A percentile compares a stretch with the other conserved stretches of the same genome.
Conservation (phyloP, 441 rosid genomes). For the Geranium incanum region DNA sequence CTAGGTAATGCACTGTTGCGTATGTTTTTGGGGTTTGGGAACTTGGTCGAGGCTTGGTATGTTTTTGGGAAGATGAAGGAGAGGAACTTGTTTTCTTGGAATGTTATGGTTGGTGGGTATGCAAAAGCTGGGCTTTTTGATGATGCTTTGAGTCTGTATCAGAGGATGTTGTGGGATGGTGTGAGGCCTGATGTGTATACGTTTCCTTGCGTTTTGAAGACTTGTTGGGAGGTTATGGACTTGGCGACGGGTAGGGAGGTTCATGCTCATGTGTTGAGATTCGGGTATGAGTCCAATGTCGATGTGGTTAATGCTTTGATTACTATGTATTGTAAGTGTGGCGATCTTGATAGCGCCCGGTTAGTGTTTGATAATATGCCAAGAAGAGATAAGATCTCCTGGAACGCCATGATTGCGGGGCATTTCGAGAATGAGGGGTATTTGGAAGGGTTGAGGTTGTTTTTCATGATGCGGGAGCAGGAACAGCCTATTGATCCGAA, state of each 20-base stretch:
- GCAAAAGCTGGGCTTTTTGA: slow-evolving; percentile 75
- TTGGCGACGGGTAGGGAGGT: slow-evolving; percentile 62
- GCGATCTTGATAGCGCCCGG: slow-evolving; percentile 41
- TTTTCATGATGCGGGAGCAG: slow-evolving; percentile 51
- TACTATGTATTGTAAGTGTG: slow-evolving; percentile 75
- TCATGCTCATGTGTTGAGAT: slow-evolving; percentile 70
- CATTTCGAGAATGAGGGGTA: slow-evolving; percentile 59
- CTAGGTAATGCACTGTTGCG: slow-evolving; percentile 70
- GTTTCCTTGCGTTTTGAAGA: slow-evolving; percentile 79
- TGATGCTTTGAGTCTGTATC: slow-evolving; percentile 79
- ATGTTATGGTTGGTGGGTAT: slow-evolving; percentile 75
- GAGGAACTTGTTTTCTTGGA: slow-evolving; percentile 85
- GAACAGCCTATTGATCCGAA: slow-evolving; percentile 53
- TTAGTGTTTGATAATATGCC: slow-evolving; percentile 56
- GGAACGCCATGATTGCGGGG: slow-evolving; percentile 76
- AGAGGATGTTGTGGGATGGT: slow-evolving; percentile 79
- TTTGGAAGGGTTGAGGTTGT: slow-evolving; percentile 53
- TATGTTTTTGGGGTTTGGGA: slow-evolving; percentile 77
- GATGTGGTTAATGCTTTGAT: slow-evolving; percentile 75
- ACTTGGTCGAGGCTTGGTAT: slow-evolving; percentile 66
- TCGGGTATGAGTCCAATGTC: slow-evolving; percentile 58
- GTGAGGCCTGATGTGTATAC: slow-evolving; percentile 78
- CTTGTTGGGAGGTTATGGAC: slow-evolving; percentile 72
- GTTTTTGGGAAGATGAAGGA: slow-evolving; percentile 76
- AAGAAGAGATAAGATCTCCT: slow-evolving; percentile 62